Evolutionary conservation across 805 yeast genomes (phyloP).

Genomic region (Metschnikowia amazonensis): DNA sequence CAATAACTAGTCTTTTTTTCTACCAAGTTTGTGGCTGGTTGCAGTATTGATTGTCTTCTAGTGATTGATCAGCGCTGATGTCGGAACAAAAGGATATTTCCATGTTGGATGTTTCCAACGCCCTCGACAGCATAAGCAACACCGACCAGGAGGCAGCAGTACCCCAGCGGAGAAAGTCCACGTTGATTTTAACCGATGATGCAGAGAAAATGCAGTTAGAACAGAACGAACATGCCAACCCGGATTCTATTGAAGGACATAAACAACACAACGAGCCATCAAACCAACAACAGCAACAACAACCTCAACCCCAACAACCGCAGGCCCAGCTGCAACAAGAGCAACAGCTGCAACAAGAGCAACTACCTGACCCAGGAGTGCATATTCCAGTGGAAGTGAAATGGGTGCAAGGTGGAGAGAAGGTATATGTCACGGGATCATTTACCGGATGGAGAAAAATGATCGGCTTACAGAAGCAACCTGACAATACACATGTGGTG

Average conservation of each 20-base stretch:
- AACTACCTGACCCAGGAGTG: slow-evolving; percentile 25
- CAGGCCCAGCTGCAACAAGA: slow-evolving; percentile 10
- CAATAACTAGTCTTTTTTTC: background rate
- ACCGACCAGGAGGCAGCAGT: slow-evolving; percentile 10
- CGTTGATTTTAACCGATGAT: slow-evolving; percentile 66
- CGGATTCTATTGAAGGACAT: background rate
- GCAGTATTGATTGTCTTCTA: background rate
- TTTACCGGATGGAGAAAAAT: slow-evolving; percentile 98
- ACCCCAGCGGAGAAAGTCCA: slow-evolving; percentile 59
- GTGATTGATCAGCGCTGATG: slow-evolving; percentile 7
- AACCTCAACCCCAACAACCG: background rate
- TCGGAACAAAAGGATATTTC: slow-evolving; percentile 34
- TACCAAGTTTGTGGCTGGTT: background rate
- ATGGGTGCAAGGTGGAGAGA: slow-evolving; percentile 96
- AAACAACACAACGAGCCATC: background rate
- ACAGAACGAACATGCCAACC: slow-evolving; percentile 20
- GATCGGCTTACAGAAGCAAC: slow-evolving; percentile 72
- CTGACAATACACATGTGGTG: slow-evolving; percentile 56
- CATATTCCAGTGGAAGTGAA: slow-evolving; percentile 62
- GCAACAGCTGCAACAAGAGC: slow-evolving; percentile 8
- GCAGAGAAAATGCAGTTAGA: slow-evolving; percentile 45
- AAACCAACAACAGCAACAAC: background rate
- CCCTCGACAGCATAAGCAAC: slow-evolving; percentile 18
- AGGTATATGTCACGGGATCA: slow-evolving; percentile 94
- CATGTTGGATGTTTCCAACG: slow-evolving; percentile 42